Evolutionary conservation across 768 basidiomycete species (phyloP), one percentile per base, ranked within the genome.

Genomic region (Leucosporidium scottii): DNA sequence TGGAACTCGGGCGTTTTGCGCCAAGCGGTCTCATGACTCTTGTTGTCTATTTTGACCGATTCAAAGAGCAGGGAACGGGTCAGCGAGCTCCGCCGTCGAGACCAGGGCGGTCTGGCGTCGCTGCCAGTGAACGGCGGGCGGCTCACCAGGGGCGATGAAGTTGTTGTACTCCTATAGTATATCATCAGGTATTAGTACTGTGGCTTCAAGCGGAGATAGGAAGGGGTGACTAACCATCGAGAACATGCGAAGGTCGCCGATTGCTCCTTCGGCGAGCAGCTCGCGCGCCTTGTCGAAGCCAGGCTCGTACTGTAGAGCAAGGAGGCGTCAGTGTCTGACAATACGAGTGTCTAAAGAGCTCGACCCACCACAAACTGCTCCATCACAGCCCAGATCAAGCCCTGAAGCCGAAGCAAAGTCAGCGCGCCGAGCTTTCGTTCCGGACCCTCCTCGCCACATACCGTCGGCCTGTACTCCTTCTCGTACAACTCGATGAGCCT

Each of bases 1-100:
- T 78, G 77, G 62, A 77, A 77, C 70, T 89, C 88, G 28, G 90
- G 90, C 62, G 88, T 80, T 2, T 87, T 89, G 49, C 90, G 81
- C 91, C 91, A 92, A 49, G 86, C 84, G 0, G 89, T 91, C 62
- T 89, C 86, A 76, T 89, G 89, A 82, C 85, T 91, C 75, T 87
- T 87, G 30, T 82, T 25, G 28, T 50, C 61, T 31, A 39, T 36
- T 30, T 9, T 39, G 4, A 20, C 36, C 23, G 36, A 39, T 36
- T 5, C n/a, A 21, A n/a, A 34, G 34, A 34, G 34, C 10, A 34
- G 34, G 4, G 4, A 34, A 34, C 34, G 57, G 13, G 50, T 51
- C 23, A 51, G 25, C 1, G 8, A 23, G 18, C 6, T 7, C 8
- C 21, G 23, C 50, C 50, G 34, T 34, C 34, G n/a, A n/a, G n/a